Evolutionary conservation across 2,329 filamentous ascomycete genomes (phyloP), one percentile per base, ranked within the genome.

Genomic region (Colletotrichum phormii): DNA sequence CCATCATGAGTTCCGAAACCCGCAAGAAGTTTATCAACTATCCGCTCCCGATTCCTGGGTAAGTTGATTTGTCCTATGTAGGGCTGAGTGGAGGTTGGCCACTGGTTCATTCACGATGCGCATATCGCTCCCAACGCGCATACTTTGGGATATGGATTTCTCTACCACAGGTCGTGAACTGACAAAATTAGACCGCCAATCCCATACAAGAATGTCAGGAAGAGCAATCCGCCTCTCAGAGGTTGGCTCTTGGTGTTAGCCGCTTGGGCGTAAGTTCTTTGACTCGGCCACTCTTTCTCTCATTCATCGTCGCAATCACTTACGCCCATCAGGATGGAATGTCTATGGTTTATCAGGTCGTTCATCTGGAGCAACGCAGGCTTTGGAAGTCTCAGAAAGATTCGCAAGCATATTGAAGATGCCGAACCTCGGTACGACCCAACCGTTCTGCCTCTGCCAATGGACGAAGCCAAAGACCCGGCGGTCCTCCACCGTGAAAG

Each of bases 361-460:
- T 78, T 86, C 64, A 85, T 92, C 75, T 94, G 90, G 90, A 82
- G 82, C 51, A 91, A 91, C 79, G 90, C 91, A 24, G 91, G 91
- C 51, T 93, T 94, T 77, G 83, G 82, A 59, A 81, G 83, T 5
- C 83, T 94, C 53, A 88, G 89, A 59, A 82, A 87, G 46, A 86
- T 90, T 69, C 83, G 84, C 29, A 80, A 86, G 24, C 83, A 80
- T 18, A 79, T 94, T 35, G 83, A 89, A 60, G 82, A 88, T 63
- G 88, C 81, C 61, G 85, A 85, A 74, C 85, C 85, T 2, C 80
- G 84, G 58, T 87, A 84, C 73, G 85, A 87, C 31, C 86, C 86
- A 0, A 83, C 84, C 2, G 80, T 88, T 5, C 77, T 87, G 0
- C 86, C 86, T 5, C 73, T 81, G 15, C 77, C 79, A 1, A 74